Evolutionary conservation across 441 rosid genomes (phyloP).

Genomic region (Pelargonium cotyledonis): DNA sequence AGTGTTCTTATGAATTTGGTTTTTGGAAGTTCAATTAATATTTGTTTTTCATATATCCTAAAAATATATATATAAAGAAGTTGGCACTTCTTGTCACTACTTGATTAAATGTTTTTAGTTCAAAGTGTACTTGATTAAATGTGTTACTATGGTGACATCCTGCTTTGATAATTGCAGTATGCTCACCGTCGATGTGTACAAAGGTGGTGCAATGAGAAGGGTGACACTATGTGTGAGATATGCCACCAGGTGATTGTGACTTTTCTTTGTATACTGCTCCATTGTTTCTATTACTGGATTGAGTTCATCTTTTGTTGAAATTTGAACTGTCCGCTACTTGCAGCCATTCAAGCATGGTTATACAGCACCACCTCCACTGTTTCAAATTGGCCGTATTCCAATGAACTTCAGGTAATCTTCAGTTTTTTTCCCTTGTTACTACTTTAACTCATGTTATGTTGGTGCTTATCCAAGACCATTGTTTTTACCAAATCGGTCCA

Average conservation of each 20-base stretch:
- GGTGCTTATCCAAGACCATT: background rate
- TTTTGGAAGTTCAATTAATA: no score
- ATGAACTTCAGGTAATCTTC: constrained; percentile 52
- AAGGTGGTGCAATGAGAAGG: constrained; percentile 82
- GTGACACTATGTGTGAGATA: constrained; percentile 68
- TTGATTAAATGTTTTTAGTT: background rate
- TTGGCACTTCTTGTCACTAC: background rate
- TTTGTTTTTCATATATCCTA: no score
- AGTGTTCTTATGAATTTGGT: background rate
- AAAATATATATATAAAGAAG: no score
- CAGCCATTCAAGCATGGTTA: constrained; percentile 85
- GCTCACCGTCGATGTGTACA: constrained; percentile 79
- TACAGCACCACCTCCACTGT: constrained; percentile 75
- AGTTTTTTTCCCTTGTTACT: background rate
- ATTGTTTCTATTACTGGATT: background rate
- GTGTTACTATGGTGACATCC: background rate
- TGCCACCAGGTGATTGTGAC: constrained; percentile 52
- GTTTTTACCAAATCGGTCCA: background rate
- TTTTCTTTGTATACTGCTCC: background rate
- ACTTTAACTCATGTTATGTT: background rate
- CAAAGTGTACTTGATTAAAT: background rate
- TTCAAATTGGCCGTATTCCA: constrained; percentile 69
- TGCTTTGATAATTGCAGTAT: constrained; percentile 36
- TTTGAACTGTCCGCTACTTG: constrained; percentile 10
- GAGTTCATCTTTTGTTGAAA: background rate